phyloP scores from a whole-genome alignment of 805 yeast species.

The Sugiyamaella qingdaonensis region DNA sequence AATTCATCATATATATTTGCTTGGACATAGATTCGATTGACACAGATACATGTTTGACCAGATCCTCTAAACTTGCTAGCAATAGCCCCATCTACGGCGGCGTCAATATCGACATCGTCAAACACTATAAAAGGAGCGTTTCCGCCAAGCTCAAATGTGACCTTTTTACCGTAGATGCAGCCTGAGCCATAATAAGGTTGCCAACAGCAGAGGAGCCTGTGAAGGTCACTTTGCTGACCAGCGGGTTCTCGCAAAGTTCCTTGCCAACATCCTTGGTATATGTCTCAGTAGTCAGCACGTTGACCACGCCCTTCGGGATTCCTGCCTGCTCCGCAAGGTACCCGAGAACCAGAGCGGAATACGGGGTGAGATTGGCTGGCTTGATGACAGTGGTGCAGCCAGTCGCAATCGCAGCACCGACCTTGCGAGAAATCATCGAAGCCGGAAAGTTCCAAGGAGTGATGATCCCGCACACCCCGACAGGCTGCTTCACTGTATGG shows the following conservation, averaged over 20 bases:
- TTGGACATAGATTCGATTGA: slow-evolving; percentile 69
- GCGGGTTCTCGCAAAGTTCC: slow-evolving; percentile 52
- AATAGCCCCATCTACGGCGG: slow-evolving; percentile 63
- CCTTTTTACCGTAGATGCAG: slow-evolving; percentile 61
- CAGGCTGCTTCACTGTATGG: slow-evolving; percentile 63
- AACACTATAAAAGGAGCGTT: slow-evolving; percentile 78
- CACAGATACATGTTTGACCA: slow-evolving; percentile 83
- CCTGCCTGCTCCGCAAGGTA: slow-evolving; percentile 62
- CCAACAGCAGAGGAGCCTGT: slow-evolving; percentile 80
- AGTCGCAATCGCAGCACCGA: slow-evolving; percentile 74
- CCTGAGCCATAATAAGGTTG: slow-evolving; percentile 59
- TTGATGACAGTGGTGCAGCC: slow-evolving; percentile 76
- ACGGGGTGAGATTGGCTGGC: slow-evolving; percentile 75
- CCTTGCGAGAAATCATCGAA: slow-evolving; percentile 71
- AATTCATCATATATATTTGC: slow-evolving; percentile 62
- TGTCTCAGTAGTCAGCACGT: slow-evolving; percentile 47
- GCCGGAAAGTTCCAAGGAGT: slow-evolving; percentile 86
- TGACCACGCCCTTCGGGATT: slow-evolving; percentile 64
- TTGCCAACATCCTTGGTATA: slow-evolving; percentile 44
- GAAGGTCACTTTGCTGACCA: slow-evolving; percentile 63
- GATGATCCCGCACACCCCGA: slow-evolving; percentile 74
- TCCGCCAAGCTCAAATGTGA: slow-evolving; percentile 75
- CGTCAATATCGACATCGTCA: slow-evolving; percentile 66
- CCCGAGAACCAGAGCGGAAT: slow-evolving; percentile 65
- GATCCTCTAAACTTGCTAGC: slow-evolving; percentile 70